These are phyloP conservation scores for Odontarrhena argentea DNA, from an alignment of 345 rosid genomes.

Conservation along the genomic window DNA sequence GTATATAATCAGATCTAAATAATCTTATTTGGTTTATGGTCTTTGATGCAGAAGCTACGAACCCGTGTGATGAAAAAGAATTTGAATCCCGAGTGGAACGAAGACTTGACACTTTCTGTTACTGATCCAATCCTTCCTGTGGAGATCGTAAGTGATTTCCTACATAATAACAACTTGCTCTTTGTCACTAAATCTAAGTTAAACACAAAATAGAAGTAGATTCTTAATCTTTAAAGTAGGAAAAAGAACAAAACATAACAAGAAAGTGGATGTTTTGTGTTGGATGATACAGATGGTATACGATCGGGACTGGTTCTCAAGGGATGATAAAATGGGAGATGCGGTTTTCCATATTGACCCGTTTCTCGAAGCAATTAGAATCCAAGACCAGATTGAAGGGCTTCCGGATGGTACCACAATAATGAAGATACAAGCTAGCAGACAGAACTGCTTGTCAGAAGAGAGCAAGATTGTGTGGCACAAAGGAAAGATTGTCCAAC, in stretches of 20 bases:
- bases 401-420: slow-evolving; percentile 57
- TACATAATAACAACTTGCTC: neutral
- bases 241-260: slow-evolving; percentile 4
- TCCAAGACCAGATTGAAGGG: slow-evolving; percentile 41
- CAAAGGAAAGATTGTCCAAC: slow-evolving; percentile 58
- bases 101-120: slow-evolving; percentile 73
- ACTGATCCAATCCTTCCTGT: slow-evolving; percentile 62
- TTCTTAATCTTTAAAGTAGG: neutral
- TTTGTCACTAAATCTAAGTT: neutral
- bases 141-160: slow-evolving; percentile 55
- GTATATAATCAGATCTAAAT: neutral
- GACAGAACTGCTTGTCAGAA: slow-evolving; percentile 60
- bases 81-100: slow-evolving; percentile 85
- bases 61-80: slow-evolving; percentile 69
- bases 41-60: slow-evolving; percentile 59
- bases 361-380: slow-evolving; percentile 50
- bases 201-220: neutral
- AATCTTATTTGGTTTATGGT: neutral
- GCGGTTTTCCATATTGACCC: slow-evolving; percentile 61
- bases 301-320: slow-evolving; percentile 64
- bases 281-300: slow-evolving; percentile 55
- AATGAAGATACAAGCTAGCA: slow-evolving; percentile 48
- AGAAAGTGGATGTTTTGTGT: neutral
- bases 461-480: slow-evolving; percentile 59
- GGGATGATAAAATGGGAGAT: slow-evolving; percentile 86